Evolutionary conservation across 805 yeast species (phyloP), one percentile per base, ranked within the genome.

Genomic region (Lipomyces yamanashiensis): DNA sequence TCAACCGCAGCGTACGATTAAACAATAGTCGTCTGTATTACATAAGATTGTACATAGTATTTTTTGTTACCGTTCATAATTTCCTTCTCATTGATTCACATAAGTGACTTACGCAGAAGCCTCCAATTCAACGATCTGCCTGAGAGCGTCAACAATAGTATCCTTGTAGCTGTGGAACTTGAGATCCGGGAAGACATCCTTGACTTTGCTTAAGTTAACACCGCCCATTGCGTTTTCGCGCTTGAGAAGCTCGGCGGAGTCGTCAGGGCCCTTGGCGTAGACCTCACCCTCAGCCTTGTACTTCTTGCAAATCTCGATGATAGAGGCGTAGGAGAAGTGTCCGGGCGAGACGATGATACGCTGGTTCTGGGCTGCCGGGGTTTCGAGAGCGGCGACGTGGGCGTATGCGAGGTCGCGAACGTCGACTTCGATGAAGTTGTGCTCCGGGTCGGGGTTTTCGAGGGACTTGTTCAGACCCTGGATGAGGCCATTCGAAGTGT

Each of bases 321-420:
- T 9, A 34, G 37, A 8, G 15, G n/a, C 41, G 54, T 51, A 45
- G 0, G 23, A 19, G 50, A 34, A 61, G 33, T n/a, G 13, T 15
- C 61, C 55, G 19, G 54, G 61, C 19, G 45, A 55, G 17, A 49
- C 53, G 19, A 61, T 55, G 17, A 61, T 49, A 4, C 54, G 52
- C 21, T 56, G 61, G 34, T 56, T 56, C 15, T 36, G 19, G 21
- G 61, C 60, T 23, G 13, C 39, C 23, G 55, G 56, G 17, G 40
- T 51, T 19, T 55, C 61, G 61, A 83, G 76, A 5, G 87, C 86
- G 21, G 72, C 67, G 13, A 83, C 66, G 71, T 86, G 90, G 7
- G 86, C 84, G 59, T 70, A 72, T 10, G 89, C 87, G 47, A 83
- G 86, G 70, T 87, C 90, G 70, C 88, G 78, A 4, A 85, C 88